phyloP scores from a whole-genome alignment of 495 filamentous ascomycete species.

The Sordaria brevicollis region DNA sequence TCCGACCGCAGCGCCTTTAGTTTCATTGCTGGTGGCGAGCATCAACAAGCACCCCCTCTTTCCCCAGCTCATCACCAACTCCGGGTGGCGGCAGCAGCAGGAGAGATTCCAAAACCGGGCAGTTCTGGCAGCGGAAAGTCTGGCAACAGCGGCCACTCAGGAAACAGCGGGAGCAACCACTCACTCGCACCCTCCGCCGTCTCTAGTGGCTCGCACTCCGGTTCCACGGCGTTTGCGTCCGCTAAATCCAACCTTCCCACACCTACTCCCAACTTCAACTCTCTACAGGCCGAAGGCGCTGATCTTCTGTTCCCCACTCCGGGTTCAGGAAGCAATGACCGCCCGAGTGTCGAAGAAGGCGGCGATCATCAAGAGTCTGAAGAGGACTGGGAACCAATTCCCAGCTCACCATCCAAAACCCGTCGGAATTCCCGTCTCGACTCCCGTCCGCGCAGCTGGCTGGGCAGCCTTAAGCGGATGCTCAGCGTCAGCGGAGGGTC shows the following conservation, averaged over 20 bases:
- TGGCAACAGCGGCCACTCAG: constrained; percentile 18
- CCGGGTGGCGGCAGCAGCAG: constrained; percentile 13
- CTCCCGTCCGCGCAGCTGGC: constrained; percentile 27
- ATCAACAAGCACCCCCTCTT: background rate
- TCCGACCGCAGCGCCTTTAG: constrained; percentile 32
- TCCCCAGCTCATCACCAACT: constrained; percentile 1
- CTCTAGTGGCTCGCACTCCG: background rate
- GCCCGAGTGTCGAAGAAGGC: background rate
- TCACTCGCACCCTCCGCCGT: background rate
- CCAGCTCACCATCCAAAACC: background rate
- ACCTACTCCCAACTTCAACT: background rate
- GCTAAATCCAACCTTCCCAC: background rate
- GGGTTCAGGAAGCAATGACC: background rate
- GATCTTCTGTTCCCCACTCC: background rate
- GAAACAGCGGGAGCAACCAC: constrained; percentile 24
- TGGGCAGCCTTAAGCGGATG: constrained; percentile 38
- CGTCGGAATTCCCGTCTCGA: background rate
- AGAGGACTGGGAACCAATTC: background rate
- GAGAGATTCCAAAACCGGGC: constrained; percentile 8
- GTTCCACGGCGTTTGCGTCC: background rate
- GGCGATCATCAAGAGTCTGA: background rate
- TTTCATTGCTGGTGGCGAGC: constrained; percentile 11
- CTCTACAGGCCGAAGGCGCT: background rate
- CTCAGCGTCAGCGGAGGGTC: constrained; percentile 22
- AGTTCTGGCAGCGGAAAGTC: constrained; percentile 4